Evolutionary conservation across 202 grass and related monocot genomes (phyloP), one percentile per base, ranked within the genome.

Genomic region (Schoenoplectus tabernaemontani): DNA sequence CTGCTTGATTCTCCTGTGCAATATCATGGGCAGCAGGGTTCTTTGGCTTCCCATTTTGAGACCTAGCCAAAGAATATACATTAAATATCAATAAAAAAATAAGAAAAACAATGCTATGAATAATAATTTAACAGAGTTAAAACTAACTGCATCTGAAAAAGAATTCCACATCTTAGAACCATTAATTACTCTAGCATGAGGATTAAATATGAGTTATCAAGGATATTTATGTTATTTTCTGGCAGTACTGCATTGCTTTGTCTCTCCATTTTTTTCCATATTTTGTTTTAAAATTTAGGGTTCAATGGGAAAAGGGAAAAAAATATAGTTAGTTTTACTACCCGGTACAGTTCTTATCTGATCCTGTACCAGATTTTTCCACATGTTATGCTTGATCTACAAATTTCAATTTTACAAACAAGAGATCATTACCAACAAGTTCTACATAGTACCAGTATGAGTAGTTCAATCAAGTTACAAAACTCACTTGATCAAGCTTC

Each of bases 1-100:
- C 76, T 2, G 96, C 92, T 68, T 99, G 96, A 53, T 96, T 89
- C 76, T 99, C 88, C 30, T 93, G 90, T 8, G 79, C 57, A 80
- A 99, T 81, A 46, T 91, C 92, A 86, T 54, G 47, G 70, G 70
- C 46, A n/a, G 23, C 47, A 19, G 70, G 47, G n/a, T 62, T 65
- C 20, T 80, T 64, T 12, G 42, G 41, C 78, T 50, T 80, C 19
- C 57, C 78, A 64, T 78, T 80, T 60, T 64, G 58, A 43, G 76
- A 65, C 59, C 78, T 80, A 79, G 34, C 65, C 38, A 46, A 46
- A 64, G 26, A 54, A 56, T 54, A 24, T 56, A 53, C 15, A 36
- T 75, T 48, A 54, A 3, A 75, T 47, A 74, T 34, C 47, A 68
- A 43, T 10, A 43, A 22, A 43, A 68, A 38, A n/a, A n/a, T n/a